Evolutionary conservation across 2,329 filamentous ascomycete genomes (phyloP), one percentile per base, ranked within the genome.

Genomic region (Microsporum ferrugineum): DNA sequence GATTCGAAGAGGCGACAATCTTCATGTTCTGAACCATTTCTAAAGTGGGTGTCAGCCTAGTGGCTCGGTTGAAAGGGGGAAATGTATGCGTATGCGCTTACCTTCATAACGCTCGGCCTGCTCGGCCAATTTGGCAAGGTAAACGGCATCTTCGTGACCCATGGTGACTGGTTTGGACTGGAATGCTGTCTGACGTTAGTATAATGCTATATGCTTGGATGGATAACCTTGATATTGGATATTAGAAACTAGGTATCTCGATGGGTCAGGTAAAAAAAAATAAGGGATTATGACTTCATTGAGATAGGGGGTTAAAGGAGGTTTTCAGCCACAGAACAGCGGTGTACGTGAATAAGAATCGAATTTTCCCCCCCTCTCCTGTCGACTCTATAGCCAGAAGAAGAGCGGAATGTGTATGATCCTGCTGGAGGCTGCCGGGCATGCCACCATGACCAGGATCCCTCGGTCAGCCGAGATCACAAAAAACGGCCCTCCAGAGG

Each of bases 1-100:
- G 85, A 75, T 89, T 85, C 76, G 92, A 89, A 69, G 88, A 91
- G 72, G 92, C 92, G 73, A 96, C 92, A 70, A 89, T 86, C 87
- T 96, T 97, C 92, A 97, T 97, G 86, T 96, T 96, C 84, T 96
- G 91, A 70, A 97, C 92, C 92, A 97, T 96, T 81, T 96, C 92
- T 96, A 78, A 67, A 29, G 27, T 61, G 61, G 58, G 45, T 55
- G 63, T 69, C 63, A 69, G 66, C 66, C 64, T 51, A 53, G 55
- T 12, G 60, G 29, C 56, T 55, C 27, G 29, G 55, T 31, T 23
- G 34, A 61, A 60, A 12, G 29, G 38, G 3, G 17, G 34, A 17
- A 29, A 56, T 59, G 45, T 36, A 17, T 51, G 51, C 14, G 17
- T n/a, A 36, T 36, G 51, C 33, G 53, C 43, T 73, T 82, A 97